A percentile compares a stretch with the other conserved stretches of the same genome.
These are phyloP conservation scores for Fusarium sp. DNA, from an alignment of 2,329 filamentous ascomycete species.

Conservation along the genomic window DNA sequence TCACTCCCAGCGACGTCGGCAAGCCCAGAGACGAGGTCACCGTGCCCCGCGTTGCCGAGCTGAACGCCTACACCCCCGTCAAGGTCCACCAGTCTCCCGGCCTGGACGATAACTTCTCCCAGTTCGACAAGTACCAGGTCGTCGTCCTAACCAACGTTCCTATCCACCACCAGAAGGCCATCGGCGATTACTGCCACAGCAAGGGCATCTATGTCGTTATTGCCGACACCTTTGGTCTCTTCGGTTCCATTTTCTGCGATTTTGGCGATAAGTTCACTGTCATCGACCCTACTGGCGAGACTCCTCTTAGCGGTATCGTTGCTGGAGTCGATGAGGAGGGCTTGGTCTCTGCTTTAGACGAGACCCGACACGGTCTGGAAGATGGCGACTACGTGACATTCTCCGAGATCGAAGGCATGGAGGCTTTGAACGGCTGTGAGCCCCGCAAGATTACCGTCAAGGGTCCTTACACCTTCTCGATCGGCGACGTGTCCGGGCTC, in stretches of 20 bases:
- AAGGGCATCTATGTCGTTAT: conserved; percentile 93
- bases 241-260: conserved; percentile 96
- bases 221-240: conserved; percentile 91
- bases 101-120: conserved; percentile 79
- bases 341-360: conserved; percentile 91
- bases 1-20: conserved; percentile 87
- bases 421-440: conserved; percentile 82
- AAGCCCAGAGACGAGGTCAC: conserved; percentile 91
- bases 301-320: conserved; percentile 86
- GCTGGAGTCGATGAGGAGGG: conserved; percentile 91
- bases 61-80: conserved; percentile 97
- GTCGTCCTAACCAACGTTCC: conserved; percentile 90
- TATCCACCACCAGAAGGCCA: conserved; percentile 81
- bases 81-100: conserved; percentile 75
- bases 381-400: conserved; percentile 98
- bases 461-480: conserved; percentile 96
- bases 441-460: conserved; percentile 94
- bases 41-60: conserved; percentile 88
- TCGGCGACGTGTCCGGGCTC: conserved; percentile 89
- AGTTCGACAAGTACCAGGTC: conserved; percentile 91
- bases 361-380: conserved; percentile 93
- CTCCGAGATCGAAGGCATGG: conserved; percentile 92
- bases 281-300: conserved; percentile 91
- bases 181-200: conserved; percentile 93
- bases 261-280: conserved; percentile 95